phyloP scores from a whole-genome alignment of 2,329 filamentous ascomycete genomes.

The Lasiodiplodia citricola region DNA sequence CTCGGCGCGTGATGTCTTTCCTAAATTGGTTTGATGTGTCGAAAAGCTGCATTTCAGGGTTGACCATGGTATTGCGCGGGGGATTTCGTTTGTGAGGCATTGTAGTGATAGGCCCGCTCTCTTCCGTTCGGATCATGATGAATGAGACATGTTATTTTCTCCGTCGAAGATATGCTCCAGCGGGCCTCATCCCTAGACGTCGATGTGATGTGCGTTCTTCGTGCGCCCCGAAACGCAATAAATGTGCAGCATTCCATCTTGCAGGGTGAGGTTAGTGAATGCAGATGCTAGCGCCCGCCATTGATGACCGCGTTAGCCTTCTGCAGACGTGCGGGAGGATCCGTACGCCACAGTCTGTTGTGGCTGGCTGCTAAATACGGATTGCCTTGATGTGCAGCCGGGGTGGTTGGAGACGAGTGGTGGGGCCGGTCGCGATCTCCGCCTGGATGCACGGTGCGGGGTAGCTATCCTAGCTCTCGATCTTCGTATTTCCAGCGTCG shows the following conservation, averaged over 20 bases:
- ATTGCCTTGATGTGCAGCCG: neutral
- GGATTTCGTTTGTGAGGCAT: neutral
- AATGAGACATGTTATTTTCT: neutral
- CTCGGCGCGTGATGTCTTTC: too few species aligned
- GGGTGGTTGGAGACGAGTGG: neutral
- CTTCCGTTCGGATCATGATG: neutral
- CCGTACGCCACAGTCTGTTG: neutral
- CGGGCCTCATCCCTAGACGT: neutral
- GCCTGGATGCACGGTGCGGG: neutral
- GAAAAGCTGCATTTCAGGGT: neutral
- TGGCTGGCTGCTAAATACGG: neutral
- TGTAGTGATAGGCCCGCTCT: neutral
- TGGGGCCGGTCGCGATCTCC: neutral
- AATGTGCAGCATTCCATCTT: neutral
- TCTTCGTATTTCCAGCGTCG: neutral
- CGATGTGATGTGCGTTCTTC: neutral
- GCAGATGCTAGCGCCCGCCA: neutral
- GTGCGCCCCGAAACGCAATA: neutral
- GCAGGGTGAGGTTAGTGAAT: neutral
- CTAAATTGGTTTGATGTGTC: neutral
- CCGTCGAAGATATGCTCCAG: neutral
- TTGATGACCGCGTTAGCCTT: neutral
- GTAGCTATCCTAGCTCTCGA: neutral
- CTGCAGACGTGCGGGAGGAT: neutral
- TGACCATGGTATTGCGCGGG: neutral